Percentiles rank a stretch among this genome's conserved stretches.
phyloP scores from a whole-genome alignment of 495 filamentous ascomycete species.

The Aspergillus panamensis region DNA sequence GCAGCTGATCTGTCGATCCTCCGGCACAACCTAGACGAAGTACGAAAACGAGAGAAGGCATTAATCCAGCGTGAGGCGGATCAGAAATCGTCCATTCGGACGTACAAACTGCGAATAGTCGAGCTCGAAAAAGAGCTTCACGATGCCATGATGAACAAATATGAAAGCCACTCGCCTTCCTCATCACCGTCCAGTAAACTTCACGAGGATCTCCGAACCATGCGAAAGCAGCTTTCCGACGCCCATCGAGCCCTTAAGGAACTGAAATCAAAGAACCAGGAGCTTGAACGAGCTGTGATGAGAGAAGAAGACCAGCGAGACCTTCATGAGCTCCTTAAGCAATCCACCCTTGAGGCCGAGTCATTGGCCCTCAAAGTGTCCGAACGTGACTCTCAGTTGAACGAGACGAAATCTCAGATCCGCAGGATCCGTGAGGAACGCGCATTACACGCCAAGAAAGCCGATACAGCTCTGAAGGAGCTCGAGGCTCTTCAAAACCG shows the following conservation, averaged over 20 bases:
- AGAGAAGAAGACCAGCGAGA: conserved; percentile 60
- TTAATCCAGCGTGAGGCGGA: conserved; percentile 59
- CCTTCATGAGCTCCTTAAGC: conserved; percentile 62
- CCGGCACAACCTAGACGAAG: conserved; percentile 58
- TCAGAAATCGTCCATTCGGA: conserved; percentile 52
- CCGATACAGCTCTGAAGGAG: conserved; percentile 47
- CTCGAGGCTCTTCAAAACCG: conserved; percentile 51
- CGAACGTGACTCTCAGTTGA: conserved; percentile 49
- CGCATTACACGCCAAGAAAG: conserved; percentile 45
- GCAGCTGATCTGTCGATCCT: conserved; percentile 56
- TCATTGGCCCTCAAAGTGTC: conserved; percentile 57
- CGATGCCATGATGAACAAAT: conserved; percentile 49
- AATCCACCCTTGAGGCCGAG: conserved; percentile 64
- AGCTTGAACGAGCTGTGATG: conserved; percentile 45
- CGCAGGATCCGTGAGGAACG: conserved; percentile 59
- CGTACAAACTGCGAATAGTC: conserved; percentile 52
- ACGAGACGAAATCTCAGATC: conserved; percentile 54
- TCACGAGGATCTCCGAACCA: conserved; percentile 58
- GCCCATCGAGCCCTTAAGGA: conserved; percentile 59
- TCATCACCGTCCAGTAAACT: conserved; percentile 53
- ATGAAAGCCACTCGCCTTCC: conserved; percentile 42
- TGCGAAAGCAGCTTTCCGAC: conserved; percentile 60
- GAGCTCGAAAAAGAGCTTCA: conserved; percentile 57
- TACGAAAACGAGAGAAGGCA: conserved; percentile 60
- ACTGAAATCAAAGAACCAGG: conserved; percentile 48